phyloP scores from a whole-genome alignment of 108 stramenopile species.

The Pelagomonas calceolata region DNA sequence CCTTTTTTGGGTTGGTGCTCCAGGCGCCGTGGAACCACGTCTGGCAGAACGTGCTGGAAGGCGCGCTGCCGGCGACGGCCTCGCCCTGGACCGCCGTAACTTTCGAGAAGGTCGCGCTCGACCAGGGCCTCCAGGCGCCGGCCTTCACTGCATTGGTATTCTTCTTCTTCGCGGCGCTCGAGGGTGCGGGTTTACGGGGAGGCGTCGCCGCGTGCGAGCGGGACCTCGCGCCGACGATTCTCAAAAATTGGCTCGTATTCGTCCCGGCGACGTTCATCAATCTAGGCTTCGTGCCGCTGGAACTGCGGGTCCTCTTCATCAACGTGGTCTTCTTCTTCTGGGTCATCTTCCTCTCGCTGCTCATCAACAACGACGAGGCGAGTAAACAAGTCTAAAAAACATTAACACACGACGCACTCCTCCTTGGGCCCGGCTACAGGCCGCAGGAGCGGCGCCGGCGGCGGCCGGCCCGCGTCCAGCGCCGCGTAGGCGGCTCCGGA shows the following conservation, averaged over 20 bases:
- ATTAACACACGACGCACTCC: no score
- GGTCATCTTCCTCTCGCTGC: constrained; percentile 71
- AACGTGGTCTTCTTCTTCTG: constrained; percentile 87
- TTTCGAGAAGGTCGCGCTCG: constrained; percentile 67
- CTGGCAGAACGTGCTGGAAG: constrained; percentile 68
- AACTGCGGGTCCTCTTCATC: constrained; percentile 71
- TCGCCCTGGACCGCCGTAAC: constrained; percentile 73
- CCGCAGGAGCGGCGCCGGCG: no score
- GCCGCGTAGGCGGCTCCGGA: no score
- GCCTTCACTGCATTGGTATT: constrained; percentile 82
- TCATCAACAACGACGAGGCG: constrained; percentile 77
- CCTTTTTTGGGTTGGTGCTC: constrained; percentile 72
- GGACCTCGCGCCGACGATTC: constrained; percentile 72
- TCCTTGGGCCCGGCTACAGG: no score
- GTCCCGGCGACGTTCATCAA: constrained; percentile 77
- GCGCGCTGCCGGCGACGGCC: constrained; percentile 70
- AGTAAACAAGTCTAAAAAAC: no score
- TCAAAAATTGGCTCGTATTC: constrained; percentile 78
- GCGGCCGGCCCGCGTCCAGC: no score
- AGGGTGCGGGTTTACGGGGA: constrained; percentile 55
- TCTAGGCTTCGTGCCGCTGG: constrained; percentile 74
- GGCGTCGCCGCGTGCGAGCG: constrained; percentile 58
- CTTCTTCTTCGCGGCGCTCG: constrained; percentile 63
- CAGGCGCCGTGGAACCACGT: constrained; percentile 89
- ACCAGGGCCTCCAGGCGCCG: constrained; percentile 85